These are phyloP conservation scores for Leccinum boreale DNA, from an alignment of 768 basidiomycete genomes.

Conservation along the genomic window DNA sequence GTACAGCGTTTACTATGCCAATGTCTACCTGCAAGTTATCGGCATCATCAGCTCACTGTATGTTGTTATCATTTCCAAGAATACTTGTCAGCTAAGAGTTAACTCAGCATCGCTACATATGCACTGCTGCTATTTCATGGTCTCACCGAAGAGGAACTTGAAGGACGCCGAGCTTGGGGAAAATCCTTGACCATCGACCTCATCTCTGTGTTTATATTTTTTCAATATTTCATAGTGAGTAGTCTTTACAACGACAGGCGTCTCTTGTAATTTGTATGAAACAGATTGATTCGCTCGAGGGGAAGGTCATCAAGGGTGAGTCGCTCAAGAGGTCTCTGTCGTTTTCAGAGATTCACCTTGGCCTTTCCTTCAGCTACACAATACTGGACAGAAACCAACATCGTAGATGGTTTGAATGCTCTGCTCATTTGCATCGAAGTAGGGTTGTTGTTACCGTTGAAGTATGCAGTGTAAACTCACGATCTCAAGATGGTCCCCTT, in stretches of 20 bases:
- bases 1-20: conserved; percentile 58
- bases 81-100: not conserved
- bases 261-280: not conserved
- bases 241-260: not conserved
- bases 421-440: conserved; percentile 84
- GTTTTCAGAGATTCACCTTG: not conserved
- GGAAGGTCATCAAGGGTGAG: conserved; percentile 63
- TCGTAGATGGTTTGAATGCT: conserved; percentile 81
- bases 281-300: conserved; percentile 65
- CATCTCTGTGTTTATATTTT: conserved; percentile 70
- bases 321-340: not conserved
- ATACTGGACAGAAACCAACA: conserved; percentile 83
- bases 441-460: conserved; percentile 3
- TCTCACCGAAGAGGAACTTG: conserved; percentile 74
- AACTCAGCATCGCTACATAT: conserved; percentile 71
- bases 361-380: conserved; percentile 48
- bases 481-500: conserved; percentile 78
- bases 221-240: conserved; percentile 74
- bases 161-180: conserved; percentile 30
- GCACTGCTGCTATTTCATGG: conserved; percentile 82
- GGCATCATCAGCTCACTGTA: conserved; percentile 84
- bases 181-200: no score
- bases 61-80: conserved; percentile 3
- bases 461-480: conserved; percentile 3
- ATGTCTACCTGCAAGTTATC: conserved; percentile 65